These are phyloP conservation scores for Neurospora sublineolata DNA, from an alignment of 495 filamentous ascomycete genomes.

Conservation along the genomic window DNA sequence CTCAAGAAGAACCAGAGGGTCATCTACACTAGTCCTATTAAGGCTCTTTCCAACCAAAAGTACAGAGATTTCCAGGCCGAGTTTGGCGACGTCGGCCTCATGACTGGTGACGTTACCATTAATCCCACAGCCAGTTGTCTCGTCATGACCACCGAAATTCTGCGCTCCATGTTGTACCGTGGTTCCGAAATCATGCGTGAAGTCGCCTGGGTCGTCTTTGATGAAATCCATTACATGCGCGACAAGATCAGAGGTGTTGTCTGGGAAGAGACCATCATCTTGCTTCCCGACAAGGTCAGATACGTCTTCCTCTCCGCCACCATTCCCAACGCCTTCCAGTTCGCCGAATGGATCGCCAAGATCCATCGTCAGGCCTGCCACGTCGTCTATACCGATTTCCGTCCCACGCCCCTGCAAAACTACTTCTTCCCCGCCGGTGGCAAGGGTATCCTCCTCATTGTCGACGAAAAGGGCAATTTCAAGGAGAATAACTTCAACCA, in stretches of 20 bases:
- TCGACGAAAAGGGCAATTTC: slow-evolving; percentile 92
- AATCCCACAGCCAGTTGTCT: slow-evolving; percentile 96
- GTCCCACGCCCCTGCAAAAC: slow-evolving; percentile 89
- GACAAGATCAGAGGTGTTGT: slow-evolving; percentile 91
- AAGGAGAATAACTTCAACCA: slow-evolving; percentile 94
- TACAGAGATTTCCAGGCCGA: slow-evolving; percentile 91
- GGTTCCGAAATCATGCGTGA: slow-evolving; percentile 99
- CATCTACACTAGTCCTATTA: slow-evolving; percentile 98
- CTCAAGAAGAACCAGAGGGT: slow-evolving; percentile 94
- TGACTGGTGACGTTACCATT: slow-evolving; percentile 98
- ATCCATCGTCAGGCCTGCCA: slow-evolving; percentile 95
- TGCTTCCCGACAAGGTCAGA: slow-evolving; percentile 92
- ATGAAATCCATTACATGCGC: slow-evolving; percentile 97
- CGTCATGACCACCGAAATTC: slow-evolving; percentile 99
- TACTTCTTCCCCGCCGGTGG: slow-evolving; percentile 94
- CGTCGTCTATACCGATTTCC: slow-evolving; percentile 96
- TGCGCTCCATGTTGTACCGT: slow-evolving; percentile 95
- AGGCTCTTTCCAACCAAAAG: slow-evolving; percentile 96
- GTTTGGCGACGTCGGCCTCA: slow-evolving; percentile 93
- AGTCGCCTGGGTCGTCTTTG: slow-evolving; percentile 94
- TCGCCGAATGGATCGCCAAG: slow-evolving; percentile 96
- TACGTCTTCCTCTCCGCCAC: slow-evolving; percentile 97
- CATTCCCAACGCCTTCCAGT: slow-evolving; percentile 99
- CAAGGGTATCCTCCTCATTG: slow-evolving; percentile 86
- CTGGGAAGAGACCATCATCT: slow-evolving; percentile 98